A percentile compares a stretch with the other conserved stretches of the same genome.
These are phyloP conservation scores for Metschnikowia matae DNA, from an alignment of 805 yeast species.

Conservation along the genomic window DNA sequence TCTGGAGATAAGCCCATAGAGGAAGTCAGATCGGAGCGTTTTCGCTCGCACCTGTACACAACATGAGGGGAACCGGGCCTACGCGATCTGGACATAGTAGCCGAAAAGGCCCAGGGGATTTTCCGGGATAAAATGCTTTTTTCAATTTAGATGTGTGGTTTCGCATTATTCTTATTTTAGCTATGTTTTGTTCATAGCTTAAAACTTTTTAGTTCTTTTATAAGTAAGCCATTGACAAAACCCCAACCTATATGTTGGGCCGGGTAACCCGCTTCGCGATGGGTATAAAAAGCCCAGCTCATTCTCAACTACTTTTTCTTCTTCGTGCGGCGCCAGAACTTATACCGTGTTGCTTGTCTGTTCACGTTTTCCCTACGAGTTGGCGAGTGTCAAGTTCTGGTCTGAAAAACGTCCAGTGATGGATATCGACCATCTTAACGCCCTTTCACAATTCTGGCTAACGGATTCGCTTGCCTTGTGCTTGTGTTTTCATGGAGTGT, in stretches of 20 bases:
- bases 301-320: conserved; percentile 13
- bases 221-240: neutral
- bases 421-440: conserved; percentile 43
- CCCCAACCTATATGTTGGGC: neutral
- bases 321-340: conserved; percentile 51
- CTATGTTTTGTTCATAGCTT: too few relatives aligned
- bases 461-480: conserved; percentile 18
- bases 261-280: conserved; percentile 15
- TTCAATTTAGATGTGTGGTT: too few relatives aligned
- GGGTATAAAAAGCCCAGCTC: conserved; percentile 9
- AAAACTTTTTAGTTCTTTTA: neutral
- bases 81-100: neutral
- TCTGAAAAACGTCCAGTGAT: conserved; percentile 41
- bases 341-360: conserved; percentile 51
- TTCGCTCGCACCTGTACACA: neutral
- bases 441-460: conserved; percentile 33
- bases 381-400: conserved; percentile 51
- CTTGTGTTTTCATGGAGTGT: conserved; percentile 21
- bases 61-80: neutral
- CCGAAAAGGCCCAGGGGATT: neutral
- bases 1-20: conserved; percentile 1
- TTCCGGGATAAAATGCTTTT: neutral
- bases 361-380: conserved; percentile 44
- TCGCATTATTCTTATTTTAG: too few relatives aligned
- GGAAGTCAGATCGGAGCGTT: conserved; percentile 2